A percentile compares a stretch with the other conserved stretches of the same genome.
phyloP scores from a whole-genome alignment of 148 eudicot species.

The Spergularia bocconei region DNA sequence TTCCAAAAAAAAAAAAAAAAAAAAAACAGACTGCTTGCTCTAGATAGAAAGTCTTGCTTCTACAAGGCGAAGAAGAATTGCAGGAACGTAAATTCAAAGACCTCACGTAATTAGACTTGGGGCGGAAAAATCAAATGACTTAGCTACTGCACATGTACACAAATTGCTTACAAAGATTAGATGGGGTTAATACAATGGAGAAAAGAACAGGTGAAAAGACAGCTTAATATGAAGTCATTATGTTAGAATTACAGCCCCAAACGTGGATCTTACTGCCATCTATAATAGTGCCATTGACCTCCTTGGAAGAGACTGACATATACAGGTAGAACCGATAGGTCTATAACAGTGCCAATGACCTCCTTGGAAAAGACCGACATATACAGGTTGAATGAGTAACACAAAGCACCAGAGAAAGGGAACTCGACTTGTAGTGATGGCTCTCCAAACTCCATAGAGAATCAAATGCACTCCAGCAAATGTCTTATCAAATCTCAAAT shows the following conservation, averaged over 20 bases:
- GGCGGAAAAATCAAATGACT: background rate
- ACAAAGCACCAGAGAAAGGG: background rate
- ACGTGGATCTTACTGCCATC: background rate
- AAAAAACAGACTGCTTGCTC: background rate
- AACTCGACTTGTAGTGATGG: background rate
- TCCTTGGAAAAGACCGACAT: background rate
- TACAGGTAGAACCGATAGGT: too few relatives aligned
- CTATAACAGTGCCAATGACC: slow-evolving; percentile 3
- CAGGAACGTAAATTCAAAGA: background rate
- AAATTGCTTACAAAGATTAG: background rate
- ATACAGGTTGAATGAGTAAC: background rate
- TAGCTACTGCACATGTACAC: background rate
- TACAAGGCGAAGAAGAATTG: background rate
- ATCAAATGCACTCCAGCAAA: background rate
- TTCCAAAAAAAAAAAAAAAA: too few relatives aligned
- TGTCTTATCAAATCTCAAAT: background rate
- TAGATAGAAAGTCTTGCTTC: background rate
- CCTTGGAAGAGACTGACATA: too few relatives aligned
- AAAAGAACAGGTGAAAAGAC: background rate
- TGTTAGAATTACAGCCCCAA: background rate
- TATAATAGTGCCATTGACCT: too few relatives aligned
- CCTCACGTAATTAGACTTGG: background rate
- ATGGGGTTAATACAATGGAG: background rate
- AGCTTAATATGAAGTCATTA: background rate
- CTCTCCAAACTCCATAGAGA: background rate